Evolutionary conservation across 306 rosid genomes (phyloP), one percentile per base, ranked within the genome.

Genomic region (Trifolium subterraneum): DNA sequence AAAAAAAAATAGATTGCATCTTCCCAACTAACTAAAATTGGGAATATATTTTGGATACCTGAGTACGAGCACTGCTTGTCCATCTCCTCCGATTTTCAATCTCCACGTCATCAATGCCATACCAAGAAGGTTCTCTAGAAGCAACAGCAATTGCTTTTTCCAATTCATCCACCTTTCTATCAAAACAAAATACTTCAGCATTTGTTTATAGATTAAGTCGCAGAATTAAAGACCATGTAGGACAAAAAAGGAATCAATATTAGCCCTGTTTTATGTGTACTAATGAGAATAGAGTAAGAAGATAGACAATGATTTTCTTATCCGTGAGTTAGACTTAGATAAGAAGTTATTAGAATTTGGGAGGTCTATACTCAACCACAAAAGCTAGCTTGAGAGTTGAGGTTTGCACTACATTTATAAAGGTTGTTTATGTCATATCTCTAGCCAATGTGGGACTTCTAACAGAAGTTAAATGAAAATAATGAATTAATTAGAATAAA

Each of bases 81-180:
- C 98, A 95, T 82, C 87, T 87, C 83, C 86, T 92, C 62, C 99
- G 89, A 70, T 78, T 95, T 81, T 90, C 98, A 78, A 95, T 67
- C 84, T 95, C 99, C 2, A 18, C 78, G 50, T 83, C 87, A 79
- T 95, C 99, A 84, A 95, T 88, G 54, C 98, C 93, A 87, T 88
- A 95, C 88, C 85, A 85, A 74, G 91, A 60, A 38, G 98, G 97
- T 82, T 95, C 93, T 81, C 88, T 87, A 70, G 99, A 86, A 45
- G 96, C 98, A 22, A 95, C 98, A 77, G 90, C 47, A 80, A 95
- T 86, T 75, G 99, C 90, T 81, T 90, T 95, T 82, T 87, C 96
- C 88, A 95, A 85, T 77, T 92, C 97, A 76, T 95, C 98, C 84
- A 95, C 93, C 99, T 95, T 90, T 86, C 96, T 88, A 95, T 90